These are phyloP conservation scores for Ballota nigra DNA, from an alignment of 257 asterid genomes.

Conservation along the genomic window DNA sequence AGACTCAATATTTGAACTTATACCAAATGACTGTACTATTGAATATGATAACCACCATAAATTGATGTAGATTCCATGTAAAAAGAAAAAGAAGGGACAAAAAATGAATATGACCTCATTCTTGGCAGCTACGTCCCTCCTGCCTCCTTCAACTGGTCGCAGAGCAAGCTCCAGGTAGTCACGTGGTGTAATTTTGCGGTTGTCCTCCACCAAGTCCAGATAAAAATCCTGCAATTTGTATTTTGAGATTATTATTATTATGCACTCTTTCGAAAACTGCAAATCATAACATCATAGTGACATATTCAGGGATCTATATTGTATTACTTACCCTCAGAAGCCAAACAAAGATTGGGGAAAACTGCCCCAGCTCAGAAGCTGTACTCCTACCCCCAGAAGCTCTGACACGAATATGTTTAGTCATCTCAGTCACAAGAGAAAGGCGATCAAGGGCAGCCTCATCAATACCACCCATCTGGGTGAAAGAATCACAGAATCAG, in stretches of 20 bases:
- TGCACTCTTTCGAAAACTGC: not conserved
- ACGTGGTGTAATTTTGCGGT: constrained; percentile 88
- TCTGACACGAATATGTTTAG: constrained; percentile 95
- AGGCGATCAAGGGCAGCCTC: constrained; percentile 99
- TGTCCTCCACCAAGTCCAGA: constrained; percentile 84
- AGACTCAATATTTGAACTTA: constrained; percentile 11
- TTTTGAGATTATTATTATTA: constrained; percentile 5
- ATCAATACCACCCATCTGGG: constrained; percentile 99
- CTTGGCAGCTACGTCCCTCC: constrained; percentile 77
- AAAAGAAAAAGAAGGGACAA: not conserved
- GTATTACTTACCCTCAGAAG: constrained; percentile 78
- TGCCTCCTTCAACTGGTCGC: constrained; percentile 76
- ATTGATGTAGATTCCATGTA: not conserved
- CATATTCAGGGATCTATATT: not conserved
- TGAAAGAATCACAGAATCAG: constrained; percentile 18
- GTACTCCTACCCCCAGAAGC: constrained; percentile 86
- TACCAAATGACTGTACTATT: not conserved
- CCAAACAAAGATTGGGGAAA: constrained; percentile 97
- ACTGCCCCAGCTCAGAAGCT: constrained; percentile 92
- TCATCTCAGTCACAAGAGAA: constrained; percentile 99
- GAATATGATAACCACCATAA: not conserved
- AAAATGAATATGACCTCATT: constrained; percentile 61
- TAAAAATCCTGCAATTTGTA: constrained; percentile 74
- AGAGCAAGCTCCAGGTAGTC: constrained; percentile 97
- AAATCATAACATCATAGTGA: constrained; percentile 9